A percentile compares a stretch with the other conserved stretches of the same genome.
These are phyloP conservation scores for Penicillium palitans DNA, from an alignment of 2,329 filamentous ascomycete species.

Conservation along the genomic window DNA sequence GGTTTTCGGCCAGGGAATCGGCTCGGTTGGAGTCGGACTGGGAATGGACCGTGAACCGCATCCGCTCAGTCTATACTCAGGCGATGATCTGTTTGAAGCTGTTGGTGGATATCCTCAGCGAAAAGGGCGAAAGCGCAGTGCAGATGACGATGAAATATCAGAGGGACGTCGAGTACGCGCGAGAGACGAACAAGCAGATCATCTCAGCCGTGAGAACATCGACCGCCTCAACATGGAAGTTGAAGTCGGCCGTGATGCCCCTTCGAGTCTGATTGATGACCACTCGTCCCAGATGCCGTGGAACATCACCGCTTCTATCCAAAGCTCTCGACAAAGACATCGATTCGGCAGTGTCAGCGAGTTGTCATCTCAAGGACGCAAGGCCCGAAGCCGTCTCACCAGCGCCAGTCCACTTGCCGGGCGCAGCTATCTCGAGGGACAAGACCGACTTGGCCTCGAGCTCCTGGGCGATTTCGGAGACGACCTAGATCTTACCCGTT, in stretches of 20 bases:
- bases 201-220: conserved; percentile 32
- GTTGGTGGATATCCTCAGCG: conserved; percentile 41
- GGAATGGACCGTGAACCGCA: conserved; percentile 44
- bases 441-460: conserved; percentile 28
- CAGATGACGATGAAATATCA: conserved; percentile 23
- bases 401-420: conserved; percentile 63
- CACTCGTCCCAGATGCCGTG: conserved; percentile 67
- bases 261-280: conserved; percentile 66
- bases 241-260: conserved; percentile 70
- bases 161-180: conserved; percentile 41
- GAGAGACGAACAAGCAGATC: conserved; percentile 36
- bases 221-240: conserved; percentile 44
- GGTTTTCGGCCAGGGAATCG: conserved; percentile 59
- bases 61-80: conserved; percentile 61
- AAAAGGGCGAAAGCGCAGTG: conserved; percentile 32
- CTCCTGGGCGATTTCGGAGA: conserved; percentile 25
- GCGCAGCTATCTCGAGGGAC: conserved; percentile 42
- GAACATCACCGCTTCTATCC: conserved; percentile 61
- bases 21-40: conserved; percentile 52
- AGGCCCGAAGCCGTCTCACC: conserved; percentile 51
- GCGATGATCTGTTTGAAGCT: conserved; percentile 53
- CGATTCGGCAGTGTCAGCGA: conserved; percentile 40
- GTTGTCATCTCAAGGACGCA: conserved; percentile 29
- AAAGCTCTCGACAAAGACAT: conserved; percentile 52
- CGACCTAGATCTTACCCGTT: conserved; percentile 33